Evolutionary conservation across 2,329 filamentous ascomycete genomes (phyloP), one percentile per base, ranked within the genome.

Genomic region (Laburnicola sp.): DNA sequence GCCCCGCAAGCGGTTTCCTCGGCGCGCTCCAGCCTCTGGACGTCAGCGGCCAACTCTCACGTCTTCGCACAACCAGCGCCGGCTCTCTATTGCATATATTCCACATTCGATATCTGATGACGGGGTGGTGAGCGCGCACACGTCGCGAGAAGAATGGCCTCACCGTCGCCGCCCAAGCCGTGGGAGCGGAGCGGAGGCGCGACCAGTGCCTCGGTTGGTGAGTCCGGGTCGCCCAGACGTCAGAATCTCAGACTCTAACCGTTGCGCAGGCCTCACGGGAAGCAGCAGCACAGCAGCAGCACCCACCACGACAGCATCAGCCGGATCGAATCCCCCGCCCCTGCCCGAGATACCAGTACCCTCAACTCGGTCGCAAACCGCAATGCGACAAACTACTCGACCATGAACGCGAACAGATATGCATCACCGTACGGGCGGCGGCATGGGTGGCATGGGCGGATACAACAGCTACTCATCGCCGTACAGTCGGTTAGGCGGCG

Each of bases 161-260:
- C 80, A 60, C 78, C 78, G 58, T 97, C 93, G 74, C 94, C 94
- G 70, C 94, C 94, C 49, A 99, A 99, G 77, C 94, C 94, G 40
- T 99, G 94, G 94, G 94, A 99, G 78, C 84, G 87, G 74, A 82
- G 86, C 60, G 88, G 87, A 75, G 82, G 84, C 56, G 79, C 74
- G 51, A 73, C 70, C 34, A 71, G 69, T 60, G 67, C 69, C 60
- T 72, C 69, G 58, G 70, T 71, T 56, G 70, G 70, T 73, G 40
- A 61, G 69, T 69, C 48, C 53, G 38, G 41, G 50, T 42, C 47
- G n/a, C 46, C 50, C 42, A 30, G 49, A 55, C 49, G 43, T 55
- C 50, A 48, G 57, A 54, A 47, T 48, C 43, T 35, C 45, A 46
- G 10, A 51, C 68, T 71, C 58, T n/a, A 71, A 59, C 51, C 21